Conservation (phyloP, 257 asterid genomes). For the Sherardia arvensis region DNA sequence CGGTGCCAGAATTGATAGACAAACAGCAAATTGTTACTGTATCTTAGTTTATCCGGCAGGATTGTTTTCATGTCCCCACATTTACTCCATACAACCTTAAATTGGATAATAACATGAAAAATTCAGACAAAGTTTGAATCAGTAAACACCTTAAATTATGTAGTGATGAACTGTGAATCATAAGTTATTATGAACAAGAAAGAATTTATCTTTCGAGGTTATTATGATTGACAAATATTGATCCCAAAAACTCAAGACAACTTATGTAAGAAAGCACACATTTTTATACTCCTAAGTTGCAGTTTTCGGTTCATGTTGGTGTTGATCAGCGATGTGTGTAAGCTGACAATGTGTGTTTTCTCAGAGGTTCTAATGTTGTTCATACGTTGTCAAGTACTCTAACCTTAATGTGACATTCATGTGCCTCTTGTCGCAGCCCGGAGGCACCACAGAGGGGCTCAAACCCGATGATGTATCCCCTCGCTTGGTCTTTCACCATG, state of each 20-base stretch:
- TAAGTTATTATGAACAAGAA: not conserved
- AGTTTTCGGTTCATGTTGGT: not conserved
- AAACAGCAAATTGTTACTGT: not conserved
- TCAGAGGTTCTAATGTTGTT: not conserved
- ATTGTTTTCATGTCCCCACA: not conserved
- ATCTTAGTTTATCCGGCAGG: not conserved
- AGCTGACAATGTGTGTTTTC: not conserved
- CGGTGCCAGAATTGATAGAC: conserved; percentile 1
- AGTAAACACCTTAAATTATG: not conserved
- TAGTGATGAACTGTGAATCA: not conserved
- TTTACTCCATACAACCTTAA: not conserved
- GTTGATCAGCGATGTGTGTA: too few relatives aligned
- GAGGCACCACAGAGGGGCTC: conserved; percentile 45
- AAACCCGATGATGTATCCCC: conserved; percentile 60
- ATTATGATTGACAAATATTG: not conserved
- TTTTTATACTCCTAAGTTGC: not conserved
- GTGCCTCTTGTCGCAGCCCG: conserved; percentile 49
- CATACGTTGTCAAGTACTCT: not conserved
- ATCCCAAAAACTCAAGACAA: not conserved
- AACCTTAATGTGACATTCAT: conserved; percentile 1
- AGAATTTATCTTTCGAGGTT: too few relatives aligned
- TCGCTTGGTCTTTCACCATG: conserved; percentile 68
- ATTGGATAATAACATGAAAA: not conserved
- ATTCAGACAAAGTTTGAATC: not conserved
- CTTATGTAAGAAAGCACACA: too few relatives aligned